These are phyloP conservation scores for Boletus patriciae DNA, from an alignment of 768 basidiomycete genomes.

Conservation along the genomic window DNA sequence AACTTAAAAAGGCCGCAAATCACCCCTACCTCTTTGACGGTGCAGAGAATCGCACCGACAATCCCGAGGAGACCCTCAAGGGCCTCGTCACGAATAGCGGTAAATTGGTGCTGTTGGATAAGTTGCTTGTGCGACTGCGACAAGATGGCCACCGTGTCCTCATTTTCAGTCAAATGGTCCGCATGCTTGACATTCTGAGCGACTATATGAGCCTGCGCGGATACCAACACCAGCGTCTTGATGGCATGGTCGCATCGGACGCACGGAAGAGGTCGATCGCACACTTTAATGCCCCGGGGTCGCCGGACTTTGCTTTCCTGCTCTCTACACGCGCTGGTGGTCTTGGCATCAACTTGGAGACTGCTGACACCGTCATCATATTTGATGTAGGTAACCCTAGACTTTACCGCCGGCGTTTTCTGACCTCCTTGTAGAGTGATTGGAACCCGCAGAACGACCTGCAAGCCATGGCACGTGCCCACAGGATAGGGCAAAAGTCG, in stretches of 20 bases:
- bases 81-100: slow-evolving; percentile 99
- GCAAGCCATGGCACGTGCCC: slow-evolving; percentile 98
- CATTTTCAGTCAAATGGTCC: slow-evolving; percentile 99
- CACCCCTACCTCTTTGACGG: slow-evolving; percentile 98
- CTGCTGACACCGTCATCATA: slow-evolving; percentile 98
- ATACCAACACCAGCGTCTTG: slow-evolving; percentile 91
- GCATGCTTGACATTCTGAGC: slow-evolving; percentile 96
- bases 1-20: slow-evolving; percentile 97
- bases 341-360: slow-evolving; percentile 97
- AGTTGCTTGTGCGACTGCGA: slow-evolving; percentile 85
- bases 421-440: slow-evolving; percentile 64
- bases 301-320: slow-evolving; percentile 95
- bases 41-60: slow-evolving; percentile 67
- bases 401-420: background rate
- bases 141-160: slow-evolving; percentile 94
- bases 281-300: slow-evolving; percentile 92
- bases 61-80: slow-evolving; percentile 80
- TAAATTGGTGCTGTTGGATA: slow-evolving; percentile 97
- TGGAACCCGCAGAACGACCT: slow-evolving; percentile 99
- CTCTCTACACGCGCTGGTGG: slow-evolving; percentile 97
- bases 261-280: slow-evolving; percentile 93
- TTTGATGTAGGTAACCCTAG: slow-evolving; percentile 76
- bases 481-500: slow-evolving; percentile 97
- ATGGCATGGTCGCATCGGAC: slow-evolving; percentile 94
- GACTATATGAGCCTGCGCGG: slow-evolving; percentile 93